phyloP scores from a whole-genome alignment of 2,329 filamentous ascomycete genomes.

The Chrysoporthe puriensis region DNA sequence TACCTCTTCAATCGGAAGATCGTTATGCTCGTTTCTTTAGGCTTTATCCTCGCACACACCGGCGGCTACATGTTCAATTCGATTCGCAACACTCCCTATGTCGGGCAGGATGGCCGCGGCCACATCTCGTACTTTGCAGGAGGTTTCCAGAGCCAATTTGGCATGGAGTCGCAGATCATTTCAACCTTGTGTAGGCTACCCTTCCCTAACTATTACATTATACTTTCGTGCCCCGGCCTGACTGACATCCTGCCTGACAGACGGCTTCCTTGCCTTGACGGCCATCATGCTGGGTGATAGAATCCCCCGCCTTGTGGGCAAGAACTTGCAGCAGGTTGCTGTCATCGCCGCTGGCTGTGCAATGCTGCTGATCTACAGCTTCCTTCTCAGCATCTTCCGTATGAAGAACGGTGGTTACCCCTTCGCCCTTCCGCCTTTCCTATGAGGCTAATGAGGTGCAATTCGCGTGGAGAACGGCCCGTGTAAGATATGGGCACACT shows the following conservation, averaged over 20 bases:
- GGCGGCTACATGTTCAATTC: conserved; percentile 99
- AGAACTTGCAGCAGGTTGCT: conserved; percentile 77
- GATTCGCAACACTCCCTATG: conserved; percentile 94
- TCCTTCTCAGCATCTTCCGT: conserved; percentile 90
- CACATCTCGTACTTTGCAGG: conserved; percentile 88
- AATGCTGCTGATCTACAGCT: conserved; percentile 86
- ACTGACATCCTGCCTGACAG: conserved; percentile 35
- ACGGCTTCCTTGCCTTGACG: conserved; percentile 81
- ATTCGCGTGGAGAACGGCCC: background rate
- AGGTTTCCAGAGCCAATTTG: conserved; percentile 92
- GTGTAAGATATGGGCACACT: background rate
- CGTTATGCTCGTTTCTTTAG: conserved; percentile 89
- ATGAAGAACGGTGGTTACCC: conserved; percentile 95
- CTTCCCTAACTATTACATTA: conserved; percentile 9
- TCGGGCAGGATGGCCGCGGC: conserved; percentile 80
- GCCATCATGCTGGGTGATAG: conserved; percentile 90
- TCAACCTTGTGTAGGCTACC: conserved; percentile 80
- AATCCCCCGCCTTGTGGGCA: conserved; percentile 83
- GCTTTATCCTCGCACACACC: conserved; percentile 88
- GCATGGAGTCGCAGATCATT: conserved; percentile 93
- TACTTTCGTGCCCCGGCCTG: background rate
- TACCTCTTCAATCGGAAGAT: conserved; percentile 87
- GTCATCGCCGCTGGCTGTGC: conserved; percentile 79
- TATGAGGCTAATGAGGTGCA: conserved; percentile 41
- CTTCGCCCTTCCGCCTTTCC: conserved; percentile 90